These are phyloP conservation scores for Podila clonocystis DNA, from an alignment of 192 early-diverging fungal genomes.

Conservation along the genomic window DNA sequence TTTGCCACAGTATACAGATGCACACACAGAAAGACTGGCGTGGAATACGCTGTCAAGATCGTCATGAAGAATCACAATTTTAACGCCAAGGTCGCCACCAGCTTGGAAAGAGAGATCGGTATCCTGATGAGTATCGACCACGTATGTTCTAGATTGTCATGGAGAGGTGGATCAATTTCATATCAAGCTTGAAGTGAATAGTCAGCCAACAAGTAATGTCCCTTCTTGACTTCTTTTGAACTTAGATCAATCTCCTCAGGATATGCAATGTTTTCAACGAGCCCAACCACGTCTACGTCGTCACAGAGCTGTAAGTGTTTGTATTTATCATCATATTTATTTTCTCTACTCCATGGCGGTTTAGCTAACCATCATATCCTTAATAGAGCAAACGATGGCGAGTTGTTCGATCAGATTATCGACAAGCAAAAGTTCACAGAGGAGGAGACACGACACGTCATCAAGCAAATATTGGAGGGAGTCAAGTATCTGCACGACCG, in stretches of 20 bases:
- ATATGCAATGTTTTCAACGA: constrained; percentile 33
- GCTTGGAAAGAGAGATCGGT: constrained; percentile 70
- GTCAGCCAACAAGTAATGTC: constrained; percentile 38
- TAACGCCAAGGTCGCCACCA: constrained; percentile 73
- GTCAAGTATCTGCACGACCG: constrained; percentile 85
- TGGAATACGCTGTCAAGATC: constrained; percentile 77
- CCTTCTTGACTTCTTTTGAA: constrained; percentile 31
- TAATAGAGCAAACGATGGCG: constrained; percentile 81
- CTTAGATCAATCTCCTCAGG: constrained; percentile 35
- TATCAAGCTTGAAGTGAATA: background rate
- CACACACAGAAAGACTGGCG: constrained; percentile 59
- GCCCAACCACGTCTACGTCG: constrained; percentile 21
- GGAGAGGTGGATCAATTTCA: background rate
- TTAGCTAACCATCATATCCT: background rate
- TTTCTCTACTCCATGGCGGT: background rate
- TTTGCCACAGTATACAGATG: constrained; percentile 73
- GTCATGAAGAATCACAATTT: constrained; percentile 77
- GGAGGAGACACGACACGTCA: constrained; percentile 77
- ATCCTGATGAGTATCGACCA: constrained; percentile 76
- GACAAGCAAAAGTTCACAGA: constrained; percentile 78
- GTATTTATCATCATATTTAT: background rate
- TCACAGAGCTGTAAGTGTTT: constrained; percentile 48
- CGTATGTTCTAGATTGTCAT: constrained; percentile 27
- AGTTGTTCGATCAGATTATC: constrained; percentile 93
- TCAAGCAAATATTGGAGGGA: constrained; percentile 82